Conservation (phyloP, 441 rosid species). For the Syzygium syzygioides region DNA sequence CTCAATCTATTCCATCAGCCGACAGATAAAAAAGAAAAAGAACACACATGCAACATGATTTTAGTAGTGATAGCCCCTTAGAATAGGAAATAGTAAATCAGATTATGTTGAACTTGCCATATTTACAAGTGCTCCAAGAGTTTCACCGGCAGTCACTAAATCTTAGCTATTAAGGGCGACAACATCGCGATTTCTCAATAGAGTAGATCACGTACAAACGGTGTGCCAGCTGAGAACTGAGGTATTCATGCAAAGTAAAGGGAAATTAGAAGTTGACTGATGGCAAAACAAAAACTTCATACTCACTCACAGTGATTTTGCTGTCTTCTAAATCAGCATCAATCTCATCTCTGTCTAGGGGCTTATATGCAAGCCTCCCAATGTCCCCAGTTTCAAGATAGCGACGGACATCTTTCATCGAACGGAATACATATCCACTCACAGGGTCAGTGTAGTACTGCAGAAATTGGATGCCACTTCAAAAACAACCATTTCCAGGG, state of each 20-base stretch:
- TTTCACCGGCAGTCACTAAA: background rate
- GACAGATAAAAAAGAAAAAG: background rate
- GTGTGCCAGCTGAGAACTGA: background rate
- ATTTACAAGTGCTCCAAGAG: background rate
- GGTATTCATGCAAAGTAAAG: background rate
- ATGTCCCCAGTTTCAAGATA: slow-evolving; percentile 60
- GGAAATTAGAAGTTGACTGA: background rate
- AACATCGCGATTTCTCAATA: background rate
- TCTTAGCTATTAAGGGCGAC: background rate
- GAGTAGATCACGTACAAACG: background rate
- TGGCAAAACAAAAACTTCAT: background rate
- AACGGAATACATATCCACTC: slow-evolving; percentile 68
- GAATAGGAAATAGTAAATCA: background rate
- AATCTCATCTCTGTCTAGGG: slow-evolving; percentile 29
- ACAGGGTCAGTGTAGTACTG: slow-evolving; percentile 81
- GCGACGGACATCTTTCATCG: slow-evolving; percentile 69
- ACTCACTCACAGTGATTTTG: slow-evolving; percentile 37
- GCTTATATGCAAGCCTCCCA: slow-evolving; percentile 54
- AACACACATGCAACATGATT: background rate
- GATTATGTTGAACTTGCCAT: background rate
- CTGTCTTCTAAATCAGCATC: slow-evolving; percentile 39
- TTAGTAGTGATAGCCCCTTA: background rate
- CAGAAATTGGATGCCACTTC: slow-evolving; percentile 4
- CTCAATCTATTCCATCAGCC: background rate
- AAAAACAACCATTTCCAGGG: background rate